Evolutionary conservation across 345 rosid species (phyloP).

Genomic region (Kandelia obovata): DNA sequence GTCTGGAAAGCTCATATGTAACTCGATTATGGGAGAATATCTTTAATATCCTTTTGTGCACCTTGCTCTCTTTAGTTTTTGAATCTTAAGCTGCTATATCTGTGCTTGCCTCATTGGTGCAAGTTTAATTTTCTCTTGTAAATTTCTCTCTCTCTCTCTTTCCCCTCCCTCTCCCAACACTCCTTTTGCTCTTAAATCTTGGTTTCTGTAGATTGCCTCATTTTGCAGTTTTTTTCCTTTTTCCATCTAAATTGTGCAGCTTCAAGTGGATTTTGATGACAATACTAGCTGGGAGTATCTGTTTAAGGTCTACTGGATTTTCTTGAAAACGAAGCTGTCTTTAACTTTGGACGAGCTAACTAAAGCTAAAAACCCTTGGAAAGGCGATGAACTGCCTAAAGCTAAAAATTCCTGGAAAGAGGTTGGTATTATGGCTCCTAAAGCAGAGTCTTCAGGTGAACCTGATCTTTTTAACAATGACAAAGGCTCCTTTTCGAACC

Average conservation of each 20-base stretch:
- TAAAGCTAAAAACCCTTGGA: slow-evolving; percentile 81
- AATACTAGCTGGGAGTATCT: slow-evolving; percentile 96
- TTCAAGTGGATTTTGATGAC: slow-evolving; percentile 97
- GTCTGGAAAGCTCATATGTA: slow-evolving; percentile 5
- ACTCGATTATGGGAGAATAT: background rate
- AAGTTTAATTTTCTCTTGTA: background rate
- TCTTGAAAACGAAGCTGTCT: slow-evolving; percentile 62
- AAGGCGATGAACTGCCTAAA: slow-evolving; percentile 35
- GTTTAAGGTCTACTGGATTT: slow-evolving; percentile 86
- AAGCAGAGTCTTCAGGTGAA: slow-evolving; percentile 27
- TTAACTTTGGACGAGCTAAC: slow-evolving; percentile 67
- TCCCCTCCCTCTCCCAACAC: background rate
- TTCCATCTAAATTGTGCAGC: slow-evolving; percentile 41
- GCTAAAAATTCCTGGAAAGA: slow-evolving; percentile 20
- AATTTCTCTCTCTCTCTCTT: background rate
- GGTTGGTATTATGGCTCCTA: slow-evolving; percentile 30
- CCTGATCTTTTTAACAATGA: slow-evolving; percentile 28
- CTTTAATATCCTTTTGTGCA: background rate
- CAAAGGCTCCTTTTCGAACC: slow-evolving; percentile 28
- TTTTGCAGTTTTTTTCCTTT: background rate
- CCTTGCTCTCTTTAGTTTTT: background rate
- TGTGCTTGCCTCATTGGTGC: background rate
- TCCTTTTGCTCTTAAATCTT: background rate
- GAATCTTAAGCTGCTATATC: background rate
- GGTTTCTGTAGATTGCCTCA: background rate